Evolutionary conservation across 805 yeast species (phyloP).

Genomic region (Candida ficus): DNA sequence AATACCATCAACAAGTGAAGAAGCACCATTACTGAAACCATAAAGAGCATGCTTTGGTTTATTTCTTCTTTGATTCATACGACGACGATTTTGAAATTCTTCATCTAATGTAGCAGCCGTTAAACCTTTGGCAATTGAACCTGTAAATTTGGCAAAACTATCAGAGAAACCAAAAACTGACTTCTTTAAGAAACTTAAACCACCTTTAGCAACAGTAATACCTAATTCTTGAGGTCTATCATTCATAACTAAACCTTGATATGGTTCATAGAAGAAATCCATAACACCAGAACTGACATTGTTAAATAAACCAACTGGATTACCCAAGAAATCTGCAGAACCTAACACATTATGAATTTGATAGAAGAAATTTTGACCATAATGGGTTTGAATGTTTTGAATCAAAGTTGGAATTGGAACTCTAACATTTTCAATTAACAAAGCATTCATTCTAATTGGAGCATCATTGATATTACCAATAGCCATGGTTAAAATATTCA

Average conservation of each 20-base stretch:
- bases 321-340: slow-evolving; percentile 93
- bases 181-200: slow-evolving; percentile 87
- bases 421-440: slow-evolving; percentile 82
- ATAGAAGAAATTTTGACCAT: slow-evolving; percentile 85
- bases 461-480: slow-evolving; percentile 97
- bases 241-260: slow-evolving; percentile 88
- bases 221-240: slow-evolving; percentile 97
- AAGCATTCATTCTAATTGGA: slow-evolving; percentile 82
- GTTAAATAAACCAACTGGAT: slow-evolving; percentile 95
- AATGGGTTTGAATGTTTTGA: slow-evolving; percentile 74
- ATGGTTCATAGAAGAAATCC: slow-evolving; percentile 96
- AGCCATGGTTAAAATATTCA: slow-evolving; percentile 91
- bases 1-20: slow-evolving; percentile 80
- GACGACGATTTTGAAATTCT: slow-evolving; percentile 75
- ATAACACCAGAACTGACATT: slow-evolving; percentile 90
- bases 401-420: slow-evolving; percentile 74
- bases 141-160: slow-evolving; percentile 87
- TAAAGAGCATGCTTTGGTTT: slow-evolving; percentile 79
- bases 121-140: slow-evolving; percentile 90
- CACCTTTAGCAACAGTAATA: slow-evolving; percentile 93
- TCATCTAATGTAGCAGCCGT: slow-evolving; percentile 86
- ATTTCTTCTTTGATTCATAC: slow-evolving; percentile 69
- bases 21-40: slow-evolving; percentile 82
- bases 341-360: slow-evolving; percentile 92
- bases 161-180: slow-evolving; percentile 94